Evolutionary conservation across 805 yeast genomes (phyloP).

Genomic region (Suhomyces faveliae): DNA sequence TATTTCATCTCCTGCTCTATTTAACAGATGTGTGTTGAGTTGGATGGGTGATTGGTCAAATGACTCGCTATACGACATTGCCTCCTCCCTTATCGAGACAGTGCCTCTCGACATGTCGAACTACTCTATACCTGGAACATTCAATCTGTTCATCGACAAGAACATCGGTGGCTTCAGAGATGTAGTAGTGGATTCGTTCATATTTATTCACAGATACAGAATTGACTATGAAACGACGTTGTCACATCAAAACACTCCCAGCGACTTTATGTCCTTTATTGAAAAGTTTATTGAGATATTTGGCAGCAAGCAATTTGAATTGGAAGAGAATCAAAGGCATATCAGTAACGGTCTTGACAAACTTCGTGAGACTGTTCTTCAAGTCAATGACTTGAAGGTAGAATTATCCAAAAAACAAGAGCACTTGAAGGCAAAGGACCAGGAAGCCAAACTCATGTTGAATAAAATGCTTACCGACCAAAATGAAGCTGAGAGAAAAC

Average conservation of each 20-base stretch:
- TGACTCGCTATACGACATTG: constrained; percentile 50
- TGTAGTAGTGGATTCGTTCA: constrained; percentile 45
- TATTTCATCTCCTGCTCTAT: constrained; percentile 80
- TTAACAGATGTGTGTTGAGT: constrained; percentile 83
- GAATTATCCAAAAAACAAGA: constrained; percentile 53
- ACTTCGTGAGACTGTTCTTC: constrained; percentile 71
- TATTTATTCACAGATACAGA: constrained; percentile 42
- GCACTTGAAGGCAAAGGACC: constrained; percentile 53
- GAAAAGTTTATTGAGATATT: constrained; percentile 45
- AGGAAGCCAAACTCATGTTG: constrained; percentile 68
- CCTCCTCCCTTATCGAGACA: constrained; percentile 35
- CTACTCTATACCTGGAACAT: constrained; percentile 32
- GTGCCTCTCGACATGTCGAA: constrained; percentile 55
- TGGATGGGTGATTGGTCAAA: constrained; percentile 87
- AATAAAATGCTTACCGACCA: constrained; percentile 79
- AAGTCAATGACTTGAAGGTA: constrained; percentile 59
- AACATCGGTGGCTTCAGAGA: constrained; percentile 34
- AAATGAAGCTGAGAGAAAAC: constrained; percentile 87
- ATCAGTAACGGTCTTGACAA: constrained; percentile 71
- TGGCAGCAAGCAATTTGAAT: constrained; percentile 39
- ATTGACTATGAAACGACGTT: constrained; percentile 13
- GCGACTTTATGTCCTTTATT: constrained; percentile 53
- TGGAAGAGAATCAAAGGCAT: constrained; percentile 70
- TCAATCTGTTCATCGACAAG: constrained; percentile 11
- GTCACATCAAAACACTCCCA: constrained; percentile 43